Evolutionary conservation across 805 yeast genomes (phyloP).

Genomic region (Candida krabiensis): DNA sequence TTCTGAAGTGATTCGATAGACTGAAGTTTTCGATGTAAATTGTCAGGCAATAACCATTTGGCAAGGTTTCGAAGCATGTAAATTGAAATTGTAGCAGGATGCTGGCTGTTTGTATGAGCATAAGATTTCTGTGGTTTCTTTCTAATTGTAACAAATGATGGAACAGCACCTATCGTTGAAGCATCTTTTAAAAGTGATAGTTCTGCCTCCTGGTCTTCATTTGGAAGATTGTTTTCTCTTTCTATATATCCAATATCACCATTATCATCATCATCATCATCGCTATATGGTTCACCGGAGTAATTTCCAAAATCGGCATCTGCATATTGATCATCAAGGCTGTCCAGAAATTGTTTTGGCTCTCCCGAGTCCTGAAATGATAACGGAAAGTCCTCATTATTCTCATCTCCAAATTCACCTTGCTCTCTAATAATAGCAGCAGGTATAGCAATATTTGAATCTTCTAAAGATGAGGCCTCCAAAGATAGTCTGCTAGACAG

Average conservation of each 20-base stretch:
- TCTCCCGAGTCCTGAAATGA: conserved; percentile 5
- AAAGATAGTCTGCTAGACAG: conserved; percentile 27
- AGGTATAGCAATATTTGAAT: conserved; percentile 34
- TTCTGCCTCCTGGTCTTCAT: conserved; percentile 11
- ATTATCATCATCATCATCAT: conserved; percentile 10
- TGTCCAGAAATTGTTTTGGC: conserved; percentile 10
- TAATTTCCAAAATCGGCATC: conserved; percentile 9
- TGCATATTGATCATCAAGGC: conserved; percentile 9
- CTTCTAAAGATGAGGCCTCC: conserved; percentile 24
- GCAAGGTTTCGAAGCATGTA: conserved; percentile 16
- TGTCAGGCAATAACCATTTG: conserved; percentile 18
- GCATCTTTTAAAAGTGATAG: conserved; percentile 17
- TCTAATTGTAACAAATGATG: conserved; percentile 19
- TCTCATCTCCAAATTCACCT: conserved; percentile 26
- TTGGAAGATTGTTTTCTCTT: neutral
- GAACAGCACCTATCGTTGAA: conserved; percentile 2
- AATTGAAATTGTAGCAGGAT: conserved; percentile 9
- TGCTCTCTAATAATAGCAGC: conserved; percentile 33
- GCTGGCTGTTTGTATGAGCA: conserved; percentile 1
- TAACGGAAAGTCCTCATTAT: conserved; percentile 14
- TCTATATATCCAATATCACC: too few species aligned
- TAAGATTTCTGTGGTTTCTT: conserved; percentile 6
- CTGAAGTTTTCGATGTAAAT: conserved; percentile 15
- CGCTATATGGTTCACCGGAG: conserved; percentile 3
- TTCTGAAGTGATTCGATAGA: conserved; percentile 24